Evolutionary conservation across 2,329 filamentous ascomycete genomes (phyloP).

Genomic region (Didymosphaeria variabile): DNA sequence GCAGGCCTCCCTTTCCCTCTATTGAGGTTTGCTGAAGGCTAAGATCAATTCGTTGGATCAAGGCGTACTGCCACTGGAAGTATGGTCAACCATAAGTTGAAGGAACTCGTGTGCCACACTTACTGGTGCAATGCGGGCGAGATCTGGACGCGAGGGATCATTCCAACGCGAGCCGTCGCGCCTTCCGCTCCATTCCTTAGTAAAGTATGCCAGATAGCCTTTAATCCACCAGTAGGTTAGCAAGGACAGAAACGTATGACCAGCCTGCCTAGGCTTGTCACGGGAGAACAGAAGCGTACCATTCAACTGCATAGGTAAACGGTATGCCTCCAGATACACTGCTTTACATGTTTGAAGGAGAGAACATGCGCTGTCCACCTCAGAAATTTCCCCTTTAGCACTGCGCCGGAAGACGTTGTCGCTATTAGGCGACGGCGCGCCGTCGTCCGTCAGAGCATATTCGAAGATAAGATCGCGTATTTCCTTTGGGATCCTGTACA

Average conservation of each 20-base stretch:
- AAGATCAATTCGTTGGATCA: constrained; percentile 13
- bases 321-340: constrained; percentile 7
- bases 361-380: not conserved
- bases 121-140: constrained; percentile 17
- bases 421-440: constrained; percentile 3
- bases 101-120: not conserved
- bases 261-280: not conserved
- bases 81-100: not conserved
- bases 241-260: not conserved
- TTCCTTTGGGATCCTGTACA: constrained; percentile 12
- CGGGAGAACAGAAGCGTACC: constrained; percentile 1
- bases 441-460: constrained; percentile 5
- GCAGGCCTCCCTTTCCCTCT: not conserved
- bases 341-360: constrained; percentile 10
- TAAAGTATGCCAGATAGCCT: constrained; percentile 13
- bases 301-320: constrained; percentile 3
- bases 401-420: constrained; percentile 12
- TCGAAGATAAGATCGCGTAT: constrained; percentile 7
- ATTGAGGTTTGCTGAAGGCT: constrained; percentile 13
- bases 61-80: constrained; percentile 18
- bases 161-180: constrained; percentile 1
- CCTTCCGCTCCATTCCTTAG: not conserved
- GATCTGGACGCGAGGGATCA: constrained; percentile 15
- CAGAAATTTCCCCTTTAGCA: not conserved
- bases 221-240: constrained; percentile 4